Evolutionary conservation across 257 asterid genomes (phyloP).

Genomic region (Marsdenia floribunda): DNA sequence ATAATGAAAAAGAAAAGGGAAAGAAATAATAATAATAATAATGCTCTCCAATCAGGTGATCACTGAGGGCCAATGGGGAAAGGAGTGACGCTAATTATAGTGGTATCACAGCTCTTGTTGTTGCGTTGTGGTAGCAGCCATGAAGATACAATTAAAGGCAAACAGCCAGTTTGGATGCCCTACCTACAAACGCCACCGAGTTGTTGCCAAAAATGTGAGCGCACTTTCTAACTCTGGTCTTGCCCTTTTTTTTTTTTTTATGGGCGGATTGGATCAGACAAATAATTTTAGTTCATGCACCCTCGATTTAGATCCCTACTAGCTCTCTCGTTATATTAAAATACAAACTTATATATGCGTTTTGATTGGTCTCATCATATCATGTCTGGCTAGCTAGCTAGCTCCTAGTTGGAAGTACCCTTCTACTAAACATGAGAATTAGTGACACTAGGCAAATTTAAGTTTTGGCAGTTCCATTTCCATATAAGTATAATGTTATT

Average conservation of each 20-base stretch:
- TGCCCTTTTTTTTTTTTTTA: background rate
- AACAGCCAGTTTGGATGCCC: slow-evolving; percentile 46
- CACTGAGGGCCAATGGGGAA: background rate
- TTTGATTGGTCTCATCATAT: background rate
- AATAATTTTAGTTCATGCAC: background rate
- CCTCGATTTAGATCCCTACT: background rate
- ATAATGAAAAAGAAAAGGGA: background rate
- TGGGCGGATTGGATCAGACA: no score
- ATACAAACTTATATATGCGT: background rate
- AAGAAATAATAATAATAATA: background rate
- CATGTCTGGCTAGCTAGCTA: no score
- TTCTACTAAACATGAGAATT: no score
- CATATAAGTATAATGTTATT: no score
- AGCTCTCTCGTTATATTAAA: background rate
- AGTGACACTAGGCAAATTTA: no score
- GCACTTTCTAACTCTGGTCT: slow-evolving; percentile 30
- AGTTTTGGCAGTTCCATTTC: no score
- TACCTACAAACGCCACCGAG: slow-evolving; percentile 35
- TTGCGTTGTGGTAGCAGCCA: slow-evolving; percentile 15
- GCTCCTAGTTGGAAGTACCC: no score
- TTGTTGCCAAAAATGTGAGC: slow-evolving; percentile 41
- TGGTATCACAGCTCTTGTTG: slow-evolving; percentile 8
- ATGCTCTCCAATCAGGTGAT: background rate
- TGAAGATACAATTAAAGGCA: slow-evolving; percentile 25
- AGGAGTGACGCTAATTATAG: background rate